A percentile compares a stretch with the other conserved stretches of the same genome.
Evolutionary conservation across 495 filamentous ascomycete species (phyloP).

Genomic region (Halenospora varia): DNA sequence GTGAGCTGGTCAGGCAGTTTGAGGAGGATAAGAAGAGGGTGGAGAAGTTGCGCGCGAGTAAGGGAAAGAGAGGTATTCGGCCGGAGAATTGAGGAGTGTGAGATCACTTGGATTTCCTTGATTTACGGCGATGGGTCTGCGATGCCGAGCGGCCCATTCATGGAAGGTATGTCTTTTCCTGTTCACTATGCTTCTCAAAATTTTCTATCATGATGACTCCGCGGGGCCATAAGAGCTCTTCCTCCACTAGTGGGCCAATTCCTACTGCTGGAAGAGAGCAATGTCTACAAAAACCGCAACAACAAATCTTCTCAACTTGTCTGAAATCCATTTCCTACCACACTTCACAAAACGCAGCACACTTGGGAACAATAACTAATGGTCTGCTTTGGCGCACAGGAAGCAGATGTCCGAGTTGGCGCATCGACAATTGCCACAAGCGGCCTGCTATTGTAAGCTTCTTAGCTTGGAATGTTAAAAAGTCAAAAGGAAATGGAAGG

Average conservation of each 20-base stretch:
- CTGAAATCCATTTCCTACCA: no score
- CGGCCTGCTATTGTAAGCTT: no score
- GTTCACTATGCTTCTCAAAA: neutral
- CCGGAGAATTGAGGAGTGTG: slow-evolving; percentile 36
- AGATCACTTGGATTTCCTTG: neutral
- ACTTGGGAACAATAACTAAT: no score
- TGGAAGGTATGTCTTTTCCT: slow-evolving; percentile 9
- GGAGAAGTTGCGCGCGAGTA: slow-evolving; percentile 53
- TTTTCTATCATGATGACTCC: slow-evolving; percentile 25
- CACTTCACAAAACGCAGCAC: no score
- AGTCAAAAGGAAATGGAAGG: no score
- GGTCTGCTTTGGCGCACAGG: no score
- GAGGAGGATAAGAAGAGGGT: slow-evolving; percentile 63
- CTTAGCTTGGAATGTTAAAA: no score
- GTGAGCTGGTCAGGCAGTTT: slow-evolving; percentile 60
- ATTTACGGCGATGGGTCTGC: neutral
- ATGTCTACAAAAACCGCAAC: slow-evolving; percentile 32
- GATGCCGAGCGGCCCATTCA: neutral
- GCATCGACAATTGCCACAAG: no score
- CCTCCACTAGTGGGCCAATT: slow-evolving; percentile 11
- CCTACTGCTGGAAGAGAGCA: slow-evolving; percentile 6
- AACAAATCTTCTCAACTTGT: slow-evolving; percentile 33
- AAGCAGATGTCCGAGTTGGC: no score
- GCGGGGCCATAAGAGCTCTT: slow-evolving; percentile 30
- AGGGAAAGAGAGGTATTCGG: slow-evolving; percentile 46